phyloP scores from a whole-genome alignment of 148 eudicot species.

The Gaultheria prostrata region DNA sequence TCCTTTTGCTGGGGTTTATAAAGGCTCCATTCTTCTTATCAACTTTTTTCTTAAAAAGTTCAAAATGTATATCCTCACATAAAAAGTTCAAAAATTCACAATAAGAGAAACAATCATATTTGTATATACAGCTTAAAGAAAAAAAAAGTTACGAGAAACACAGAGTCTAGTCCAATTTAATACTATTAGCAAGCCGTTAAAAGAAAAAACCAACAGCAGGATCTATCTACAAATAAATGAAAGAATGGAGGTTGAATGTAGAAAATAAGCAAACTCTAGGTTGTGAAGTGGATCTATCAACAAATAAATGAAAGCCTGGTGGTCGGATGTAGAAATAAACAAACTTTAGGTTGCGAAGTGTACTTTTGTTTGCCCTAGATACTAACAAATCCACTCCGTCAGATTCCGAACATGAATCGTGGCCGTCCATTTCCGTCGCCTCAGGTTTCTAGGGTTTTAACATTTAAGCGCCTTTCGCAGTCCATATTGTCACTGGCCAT shows the following conservation, averaged over 20 bases:
- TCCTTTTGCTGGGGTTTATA: not conserved
- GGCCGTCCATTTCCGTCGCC: slow-evolving; percentile 8
- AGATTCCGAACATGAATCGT: not conserved
- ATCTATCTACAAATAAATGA: not conserved
- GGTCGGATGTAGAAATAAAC: not conserved
- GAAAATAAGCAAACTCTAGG: not conserved
- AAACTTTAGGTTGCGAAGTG: not conserved
- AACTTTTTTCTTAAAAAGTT: too few species aligned
- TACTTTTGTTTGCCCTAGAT: slow-evolving; percentile 1
- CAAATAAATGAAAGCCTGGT: not conserved
- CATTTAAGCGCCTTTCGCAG: slow-evolving; percentile 6
- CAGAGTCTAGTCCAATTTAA: too few species aligned
- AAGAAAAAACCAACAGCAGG: too few species aligned
- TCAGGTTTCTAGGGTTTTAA: slow-evolving; percentile 16
- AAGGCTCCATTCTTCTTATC: not conserved
- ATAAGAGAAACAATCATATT: too few species aligned
- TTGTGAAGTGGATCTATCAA: not conserved
- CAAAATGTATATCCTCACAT: too few species aligned
- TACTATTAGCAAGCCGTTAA: too few species aligned
- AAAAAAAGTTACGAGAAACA: too few species aligned
- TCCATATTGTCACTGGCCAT: not conserved
- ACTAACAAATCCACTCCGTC: not conserved
- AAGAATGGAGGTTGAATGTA: not conserved
- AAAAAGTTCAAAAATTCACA: too few species aligned
- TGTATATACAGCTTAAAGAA: too few species aligned